phyloP scores from a whole-genome alignment of 148 eudicot species.

The Fagopyrum tataricum region DNA sequence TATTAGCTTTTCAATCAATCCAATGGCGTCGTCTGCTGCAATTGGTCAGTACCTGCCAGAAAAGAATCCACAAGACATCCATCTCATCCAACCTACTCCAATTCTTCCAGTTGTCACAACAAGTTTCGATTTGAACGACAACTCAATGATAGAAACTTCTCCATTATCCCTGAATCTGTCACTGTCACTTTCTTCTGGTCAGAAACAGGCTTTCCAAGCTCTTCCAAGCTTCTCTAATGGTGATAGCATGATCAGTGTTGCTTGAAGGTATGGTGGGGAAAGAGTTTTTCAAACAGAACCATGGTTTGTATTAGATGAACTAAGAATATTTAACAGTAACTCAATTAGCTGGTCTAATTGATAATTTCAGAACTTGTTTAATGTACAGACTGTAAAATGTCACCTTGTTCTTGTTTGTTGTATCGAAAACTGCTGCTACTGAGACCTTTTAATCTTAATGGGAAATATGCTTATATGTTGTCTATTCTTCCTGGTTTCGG shows the following conservation, averaged over 20 bases:
- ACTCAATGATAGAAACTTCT: neutral
- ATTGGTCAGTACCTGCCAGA: neutral
- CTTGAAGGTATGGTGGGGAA: constrained; percentile 5
- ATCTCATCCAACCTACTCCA: constrained; percentile 1
- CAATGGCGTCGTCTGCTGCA: neutral
- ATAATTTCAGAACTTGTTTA: neutral
- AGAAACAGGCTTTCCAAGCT: neutral
- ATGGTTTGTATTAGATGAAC: neutral
- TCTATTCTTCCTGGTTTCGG: neutral
- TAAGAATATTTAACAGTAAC: constrained; percentile 7
- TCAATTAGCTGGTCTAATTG: constrained; percentile 11
- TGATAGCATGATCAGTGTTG: constrained; percentile 15
- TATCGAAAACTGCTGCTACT: neutral
- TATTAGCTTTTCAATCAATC: constrained; percentile 3
- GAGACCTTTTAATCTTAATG: constrained; percentile 2
- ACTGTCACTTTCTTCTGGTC: neutral
- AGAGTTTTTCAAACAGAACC: neutral
- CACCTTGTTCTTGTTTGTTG: constrained; percentile 12
- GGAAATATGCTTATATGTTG: constrained; percentile 9
- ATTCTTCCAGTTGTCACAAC: neutral
- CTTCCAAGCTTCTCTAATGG: neutral
- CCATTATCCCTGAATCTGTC: neutral
- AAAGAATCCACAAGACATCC: neutral
- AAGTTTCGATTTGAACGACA: neutral
- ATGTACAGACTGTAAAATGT: constrained; percentile 13